phyloP scores from a whole-genome alignment of 768 basidiomycete species.

The Mycena alexandri region DNA sequence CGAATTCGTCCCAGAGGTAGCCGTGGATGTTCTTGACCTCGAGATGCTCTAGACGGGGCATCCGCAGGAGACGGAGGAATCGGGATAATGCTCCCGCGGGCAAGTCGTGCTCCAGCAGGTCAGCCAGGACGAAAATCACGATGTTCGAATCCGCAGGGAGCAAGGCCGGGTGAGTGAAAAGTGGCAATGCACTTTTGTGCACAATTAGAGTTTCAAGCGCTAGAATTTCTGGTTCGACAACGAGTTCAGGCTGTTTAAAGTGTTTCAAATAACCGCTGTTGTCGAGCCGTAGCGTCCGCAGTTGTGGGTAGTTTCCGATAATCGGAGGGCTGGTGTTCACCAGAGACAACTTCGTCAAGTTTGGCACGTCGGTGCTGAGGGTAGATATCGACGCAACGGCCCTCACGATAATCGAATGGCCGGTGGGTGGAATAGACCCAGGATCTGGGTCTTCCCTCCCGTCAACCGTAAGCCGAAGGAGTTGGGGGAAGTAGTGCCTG shows the following conservation, averaged over 20 bases:
- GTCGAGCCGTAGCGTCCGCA: background rate
- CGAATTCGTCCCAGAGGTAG: background rate
- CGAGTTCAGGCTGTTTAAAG: background rate
- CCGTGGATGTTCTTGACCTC: background rate
- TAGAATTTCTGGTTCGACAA: background rate
- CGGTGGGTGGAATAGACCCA: too few species aligned
- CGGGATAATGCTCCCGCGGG: background rate
- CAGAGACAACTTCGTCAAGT: background rate
- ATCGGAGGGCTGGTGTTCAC: background rate
- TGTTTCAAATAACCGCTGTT: background rate
- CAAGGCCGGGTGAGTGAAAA: background rate
- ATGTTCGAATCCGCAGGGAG: conserved; percentile 1
- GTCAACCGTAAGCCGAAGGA: background rate
- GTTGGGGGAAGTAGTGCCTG: background rate
- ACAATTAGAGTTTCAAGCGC: background rate
- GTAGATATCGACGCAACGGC: too few species aligned
- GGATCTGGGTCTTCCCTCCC: too few species aligned
- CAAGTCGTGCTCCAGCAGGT: background rate
- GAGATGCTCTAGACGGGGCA: background rate
- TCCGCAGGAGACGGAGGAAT: conserved; percentile 7
- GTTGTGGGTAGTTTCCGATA: background rate
- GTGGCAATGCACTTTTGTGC: background rate
- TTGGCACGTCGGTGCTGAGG: background rate
- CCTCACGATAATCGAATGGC: too few species aligned
- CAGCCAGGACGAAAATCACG: background rate